phyloP scores from a whole-genome alignment of 306 rosid genomes.

The Quercus dentata region DNA sequence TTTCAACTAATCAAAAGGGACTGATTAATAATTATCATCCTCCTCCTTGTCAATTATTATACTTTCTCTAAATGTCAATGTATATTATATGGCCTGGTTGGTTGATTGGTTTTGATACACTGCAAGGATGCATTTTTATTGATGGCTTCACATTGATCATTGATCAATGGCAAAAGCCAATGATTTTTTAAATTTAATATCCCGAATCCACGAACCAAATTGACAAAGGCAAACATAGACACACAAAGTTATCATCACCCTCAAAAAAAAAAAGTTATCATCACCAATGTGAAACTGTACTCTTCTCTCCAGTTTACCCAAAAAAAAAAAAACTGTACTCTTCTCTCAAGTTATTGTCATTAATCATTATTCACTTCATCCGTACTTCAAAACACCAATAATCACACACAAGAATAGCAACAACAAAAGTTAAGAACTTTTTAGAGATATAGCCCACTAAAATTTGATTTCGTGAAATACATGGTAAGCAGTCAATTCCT shows the following conservation, averaged over 20 bases:
- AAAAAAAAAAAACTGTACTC: conserved; percentile 19
- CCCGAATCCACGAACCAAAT: too few species aligned
- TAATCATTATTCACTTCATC: conserved; percentile 21
- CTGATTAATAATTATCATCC: neutral
- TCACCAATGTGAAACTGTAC: conserved; percentile 61
- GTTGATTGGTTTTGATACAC: neutral
- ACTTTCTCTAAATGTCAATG: neutral
- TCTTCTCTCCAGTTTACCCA: conserved; percentile 8
- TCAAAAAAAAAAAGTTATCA: neutral
- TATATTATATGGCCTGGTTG: neutral
- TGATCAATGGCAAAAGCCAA: too few species aligned
- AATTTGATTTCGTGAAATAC: too few species aligned
- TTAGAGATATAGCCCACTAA: too few species aligned
- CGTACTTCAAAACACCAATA: neutral
- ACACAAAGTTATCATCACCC: conserved; percentile 31
- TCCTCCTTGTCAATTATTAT: neutral
- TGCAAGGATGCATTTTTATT: neutral
- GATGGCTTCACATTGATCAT: too few species aligned
- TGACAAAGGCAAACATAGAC: too few species aligned
- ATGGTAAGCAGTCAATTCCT: too few species aligned
- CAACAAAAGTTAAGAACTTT: too few species aligned
- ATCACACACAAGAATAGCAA: neutral
- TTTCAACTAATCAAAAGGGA: neutral
- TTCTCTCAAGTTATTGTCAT: conserved; percentile 23
- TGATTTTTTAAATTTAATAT: too few species aligned